Base-by-base conservation (phyloP, 2,329 filamentous ascomycete species). In the Colletotrichum paranaense region DNA sequence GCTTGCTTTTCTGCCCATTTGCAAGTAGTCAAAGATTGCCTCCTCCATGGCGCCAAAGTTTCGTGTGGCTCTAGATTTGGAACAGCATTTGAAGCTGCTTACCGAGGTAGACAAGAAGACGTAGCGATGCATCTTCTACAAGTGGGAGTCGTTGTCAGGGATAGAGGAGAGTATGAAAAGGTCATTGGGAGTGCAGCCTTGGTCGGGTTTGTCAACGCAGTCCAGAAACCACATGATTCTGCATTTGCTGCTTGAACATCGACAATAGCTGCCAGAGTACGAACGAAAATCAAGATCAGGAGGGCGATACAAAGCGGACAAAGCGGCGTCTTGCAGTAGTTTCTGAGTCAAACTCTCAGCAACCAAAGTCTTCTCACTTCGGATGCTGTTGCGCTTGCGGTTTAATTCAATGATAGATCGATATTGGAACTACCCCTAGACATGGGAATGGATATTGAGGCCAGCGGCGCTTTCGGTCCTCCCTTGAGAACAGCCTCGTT, bases 301-400 rank as follows among this genome's bases (percentile, higher is more conserved):
- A 67, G 42, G 3, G 55, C 56, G 1, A 16, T 60, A 6, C n/a
- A 67, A 5, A 38, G 42, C 4, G 56, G 65, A 1, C 38, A 67
- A 1, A 14, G 14, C 1, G 42, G 22, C 1, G 65, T 28, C 4
- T 8, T 67, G 24, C 56, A 28, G 2, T 22, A n/a, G 0, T 58
- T 42, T 5, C 42, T 67, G 4, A 8, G 3, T 5, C 26, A 19
- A 2, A 67, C 12, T 2, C 1, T 1, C 2, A 4, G 4, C 2
- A 5, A 7, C 4, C n/a, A 1, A 1, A 7, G 1, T 24, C 2
- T 35, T 3, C 8, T 60, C 3, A 1, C 24, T 1, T 3, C 7
- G 2, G 65, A 67, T 7, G 26, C 55, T 6, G 16, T 67, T 3
- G 56, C 65, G 2, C 22, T 55, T 2, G 65, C 56, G 16, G 26